Evolutionary conservation across 1,284 basidiomycete genomes (phyloP).

Genomic region (Tylopilus sp.): DNA sequence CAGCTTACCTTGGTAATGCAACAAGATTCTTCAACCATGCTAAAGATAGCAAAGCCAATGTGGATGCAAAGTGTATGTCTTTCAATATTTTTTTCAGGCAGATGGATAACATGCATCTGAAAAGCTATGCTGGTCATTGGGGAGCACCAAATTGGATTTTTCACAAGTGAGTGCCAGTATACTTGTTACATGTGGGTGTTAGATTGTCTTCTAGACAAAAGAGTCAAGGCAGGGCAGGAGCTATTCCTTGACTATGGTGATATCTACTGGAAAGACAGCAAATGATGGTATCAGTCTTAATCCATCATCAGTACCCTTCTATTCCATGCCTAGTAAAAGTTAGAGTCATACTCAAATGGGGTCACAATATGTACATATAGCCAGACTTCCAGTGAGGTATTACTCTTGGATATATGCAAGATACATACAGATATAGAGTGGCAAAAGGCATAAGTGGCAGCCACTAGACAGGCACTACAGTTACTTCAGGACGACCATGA

Average conservation of each 20-base stretch:
- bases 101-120: slow-evolving; percentile 5
- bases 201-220: slow-evolving; percentile 25
- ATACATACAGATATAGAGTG: background rate
- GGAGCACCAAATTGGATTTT: slow-evolving; percentile 48
- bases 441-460: background rate
- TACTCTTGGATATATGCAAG: background rate
- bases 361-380: background rate
- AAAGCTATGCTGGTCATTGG: slow-evolving; percentile 42
- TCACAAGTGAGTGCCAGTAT: slow-evolving; percentile 36
- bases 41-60: slow-evolving; percentile 34
- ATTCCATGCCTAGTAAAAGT: no score
- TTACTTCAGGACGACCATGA: slow-evolving; percentile 36
- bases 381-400: background rate
- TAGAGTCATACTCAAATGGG: background rate
- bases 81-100: background rate
- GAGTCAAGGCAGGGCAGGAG: slow-evolving; percentile 38
- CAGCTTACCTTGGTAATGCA: slow-evolving; percentile 47
- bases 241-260: slow-evolving; percentile 46
- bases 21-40: slow-evolving; percentile 54
- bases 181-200: background rate
- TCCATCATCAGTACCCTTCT: no score
- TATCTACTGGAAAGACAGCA: slow-evolving; percentile 25
- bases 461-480: slow-evolving; percentile 34
- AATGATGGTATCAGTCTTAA: background rate
- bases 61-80: slow-evolving; percentile 38